Base-by-base conservation (phyloP, 768 basidiomycete species). In the Auricularia heimuer region DNA sequence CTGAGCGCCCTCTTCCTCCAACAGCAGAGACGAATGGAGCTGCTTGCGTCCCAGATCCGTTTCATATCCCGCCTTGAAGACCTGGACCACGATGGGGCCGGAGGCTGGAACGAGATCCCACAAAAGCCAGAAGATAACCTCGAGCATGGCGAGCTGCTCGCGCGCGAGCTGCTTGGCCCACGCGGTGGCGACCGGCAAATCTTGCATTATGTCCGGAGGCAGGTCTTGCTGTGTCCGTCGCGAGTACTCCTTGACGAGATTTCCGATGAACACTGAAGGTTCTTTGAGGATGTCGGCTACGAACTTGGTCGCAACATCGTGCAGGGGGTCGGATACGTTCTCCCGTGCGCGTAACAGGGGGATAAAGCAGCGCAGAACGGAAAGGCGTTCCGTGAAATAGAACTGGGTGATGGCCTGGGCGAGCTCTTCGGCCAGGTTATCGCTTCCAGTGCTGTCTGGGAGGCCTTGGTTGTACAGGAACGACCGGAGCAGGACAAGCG, bases 51-150 rank as follows among this genome's bases (percentile, higher is more conserved):
- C 92, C 4, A 92, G 80, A 54, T 83, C 79, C 0, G 86, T 85
- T 37, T 74, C 74, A 71, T 87, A 88, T 4, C 87, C 86, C 1
- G 85, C 79, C 65, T 86, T 80, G 72, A 86, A 84, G 44, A 94
- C 81, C 63, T 77, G 76, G 68, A 81, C 78, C 35, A 92, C 86
- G 64, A 89, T 71, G 3, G 81, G 76, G 2, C 87, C 90, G 44
- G 79, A 81, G 69, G 90, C 87, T 0, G 86, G 75, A 11, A 84
- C 82, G 65, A 85, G 87, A 12, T 83, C 85, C 86, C 89, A 95
- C 83, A 94, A 87, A 3, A 86, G 82, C 85, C 91, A 92, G 75
- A 97, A 98, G 56, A 97, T 79, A 39, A 95, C 84, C 68, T 97
- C 92, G 61, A 97, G 77, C 54, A 94, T 72, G 11, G 86, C 85